Percentiles rank a stretch among this genome's conserved stretches.
Conservation (phyloP, 2,329 filamentous ascomycete species). For the Sarocladium kiliense region DNA sequence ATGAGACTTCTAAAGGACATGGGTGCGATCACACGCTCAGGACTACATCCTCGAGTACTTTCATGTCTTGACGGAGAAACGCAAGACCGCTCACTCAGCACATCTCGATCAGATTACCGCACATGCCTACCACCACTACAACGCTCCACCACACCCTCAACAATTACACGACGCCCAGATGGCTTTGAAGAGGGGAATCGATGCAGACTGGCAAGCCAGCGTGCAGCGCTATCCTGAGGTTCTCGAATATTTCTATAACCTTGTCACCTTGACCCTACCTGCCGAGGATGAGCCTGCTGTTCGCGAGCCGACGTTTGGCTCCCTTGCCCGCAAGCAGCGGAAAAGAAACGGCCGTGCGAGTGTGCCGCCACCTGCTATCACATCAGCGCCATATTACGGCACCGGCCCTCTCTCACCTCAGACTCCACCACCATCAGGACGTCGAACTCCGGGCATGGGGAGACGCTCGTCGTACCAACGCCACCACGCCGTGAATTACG, state of each 20-base stretch:
- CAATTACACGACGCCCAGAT: constrained; percentile 61
- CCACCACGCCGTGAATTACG: background rate
- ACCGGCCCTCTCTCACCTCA: background rate
- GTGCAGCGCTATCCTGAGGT: constrained; percentile 76
- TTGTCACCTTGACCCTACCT: constrained; percentile 63
- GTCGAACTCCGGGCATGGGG: background rate
- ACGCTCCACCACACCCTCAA: constrained; percentile 51
- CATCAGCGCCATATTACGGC: constrained; percentile 2
- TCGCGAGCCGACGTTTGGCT: constrained; percentile 49
- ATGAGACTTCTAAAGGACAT: constrained; percentile 38
- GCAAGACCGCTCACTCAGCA: constrained; percentile 50
- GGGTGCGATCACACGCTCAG: constrained; percentile 61
- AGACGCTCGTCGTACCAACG: background rate
- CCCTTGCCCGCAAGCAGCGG: constrained; percentile 1
- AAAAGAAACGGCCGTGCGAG: background rate
- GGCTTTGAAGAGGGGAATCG: constrained; percentile 66
- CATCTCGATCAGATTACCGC: constrained; percentile 52
- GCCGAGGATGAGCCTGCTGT: constrained; percentile 55
- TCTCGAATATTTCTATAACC: constrained; percentile 72
- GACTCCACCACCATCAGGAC: constrained; percentile 3
- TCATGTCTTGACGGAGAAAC: constrained; percentile 53
- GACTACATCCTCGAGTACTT: constrained; percentile 66
- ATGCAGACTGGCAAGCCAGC: constrained; percentile 72
- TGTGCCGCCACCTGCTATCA: constrained; percentile 3
- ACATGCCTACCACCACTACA: constrained; percentile 53